Conservation (phyloP, 2,329 filamentous ascomycete species). For the Scedosporium apiospermum region DNA sequence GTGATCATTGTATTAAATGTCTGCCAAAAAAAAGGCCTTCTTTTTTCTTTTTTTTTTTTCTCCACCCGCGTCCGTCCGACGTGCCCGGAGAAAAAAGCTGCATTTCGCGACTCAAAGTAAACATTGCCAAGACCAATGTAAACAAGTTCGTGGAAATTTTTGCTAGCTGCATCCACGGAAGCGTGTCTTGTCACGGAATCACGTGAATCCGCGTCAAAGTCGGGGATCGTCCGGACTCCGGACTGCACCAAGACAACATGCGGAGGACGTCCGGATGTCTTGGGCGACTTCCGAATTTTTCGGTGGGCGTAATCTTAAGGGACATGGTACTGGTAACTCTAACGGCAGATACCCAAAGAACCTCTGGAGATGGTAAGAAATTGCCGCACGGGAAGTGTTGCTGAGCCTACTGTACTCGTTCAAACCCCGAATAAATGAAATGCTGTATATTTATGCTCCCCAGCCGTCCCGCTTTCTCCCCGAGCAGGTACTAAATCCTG, state of each 20-base stretch:
- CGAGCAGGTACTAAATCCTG: neutral
- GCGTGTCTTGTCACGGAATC: neutral
- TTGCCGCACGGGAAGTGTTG: too few species aligned
- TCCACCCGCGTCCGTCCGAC: neutral
- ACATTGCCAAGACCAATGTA: conserved; percentile 1
- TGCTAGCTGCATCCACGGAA: neutral
- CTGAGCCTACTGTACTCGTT: too few species aligned
- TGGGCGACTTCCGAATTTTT: neutral
- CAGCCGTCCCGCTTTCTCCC: neutral
- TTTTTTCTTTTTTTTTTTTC: neutral
- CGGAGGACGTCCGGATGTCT: neutral
- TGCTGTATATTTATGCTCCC: neutral
- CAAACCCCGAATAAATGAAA: too few species aligned
- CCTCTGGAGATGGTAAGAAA: neutral
- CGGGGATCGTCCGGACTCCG: neutral
- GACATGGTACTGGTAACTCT: neutral
- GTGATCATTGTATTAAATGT: too few species aligned
- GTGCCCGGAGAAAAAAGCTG: neutral
- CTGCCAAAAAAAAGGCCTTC: neutral
- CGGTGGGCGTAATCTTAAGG: neutral
- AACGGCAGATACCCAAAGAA: neutral
- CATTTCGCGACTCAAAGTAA: neutral
- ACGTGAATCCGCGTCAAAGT: neutral
- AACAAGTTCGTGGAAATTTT: neutral
- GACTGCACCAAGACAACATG: neutral